These are phyloP conservation scores for Alternaria sp. DNA, from an alignment of 2,329 filamentous ascomycete genomes.

Conservation along the genomic window DNA sequence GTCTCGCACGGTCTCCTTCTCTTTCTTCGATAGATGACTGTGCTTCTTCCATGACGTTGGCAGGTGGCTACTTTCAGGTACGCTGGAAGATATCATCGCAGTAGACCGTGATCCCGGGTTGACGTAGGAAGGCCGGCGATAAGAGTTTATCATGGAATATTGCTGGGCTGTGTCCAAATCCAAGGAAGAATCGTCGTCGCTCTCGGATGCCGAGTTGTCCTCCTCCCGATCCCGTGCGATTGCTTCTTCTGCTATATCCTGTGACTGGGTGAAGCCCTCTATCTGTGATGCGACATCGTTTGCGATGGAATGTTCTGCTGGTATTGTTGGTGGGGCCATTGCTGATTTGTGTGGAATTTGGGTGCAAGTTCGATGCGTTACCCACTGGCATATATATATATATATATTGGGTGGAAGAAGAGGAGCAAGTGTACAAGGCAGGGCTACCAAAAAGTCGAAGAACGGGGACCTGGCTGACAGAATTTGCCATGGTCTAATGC, in stretches of 20 bases:
- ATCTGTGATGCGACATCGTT: constrained; percentile 43
- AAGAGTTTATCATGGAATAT: constrained; percentile 67
- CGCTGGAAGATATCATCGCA: constrained; percentile 69
- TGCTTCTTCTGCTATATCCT: constrained; percentile 49
- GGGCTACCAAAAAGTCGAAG: constrained; percentile 12
- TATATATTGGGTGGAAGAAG: not conserved
- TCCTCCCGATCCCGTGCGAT: constrained; percentile 52
- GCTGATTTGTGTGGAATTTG: not conserved
- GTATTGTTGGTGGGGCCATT: constrained; percentile 32
- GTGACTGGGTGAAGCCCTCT: constrained; percentile 42
- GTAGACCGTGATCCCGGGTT: constrained; percentile 75
- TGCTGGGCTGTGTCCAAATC: constrained; percentile 58
- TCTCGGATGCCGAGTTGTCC: constrained; percentile 62
- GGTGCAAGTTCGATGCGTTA: not conserved
- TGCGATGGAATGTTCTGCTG: constrained; percentile 22
- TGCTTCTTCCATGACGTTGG: constrained; percentile 42
- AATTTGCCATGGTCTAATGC: constrained; percentile 19
- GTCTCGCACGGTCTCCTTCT: constrained; percentile 62
- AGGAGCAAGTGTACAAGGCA: constrained; percentile 3
- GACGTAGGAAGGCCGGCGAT: constrained; percentile 79
- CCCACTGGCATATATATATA: not conserved
- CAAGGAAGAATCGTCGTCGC: constrained; percentile 61
- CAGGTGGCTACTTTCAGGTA: constrained; percentile 49
- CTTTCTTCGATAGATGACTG: constrained; percentile 60
- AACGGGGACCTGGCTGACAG: constrained; percentile 22